Evolutionary conservation across 2,329 filamentous ascomycete genomes (phyloP).

Genomic region (Chaetomium olivaceum): DNA sequence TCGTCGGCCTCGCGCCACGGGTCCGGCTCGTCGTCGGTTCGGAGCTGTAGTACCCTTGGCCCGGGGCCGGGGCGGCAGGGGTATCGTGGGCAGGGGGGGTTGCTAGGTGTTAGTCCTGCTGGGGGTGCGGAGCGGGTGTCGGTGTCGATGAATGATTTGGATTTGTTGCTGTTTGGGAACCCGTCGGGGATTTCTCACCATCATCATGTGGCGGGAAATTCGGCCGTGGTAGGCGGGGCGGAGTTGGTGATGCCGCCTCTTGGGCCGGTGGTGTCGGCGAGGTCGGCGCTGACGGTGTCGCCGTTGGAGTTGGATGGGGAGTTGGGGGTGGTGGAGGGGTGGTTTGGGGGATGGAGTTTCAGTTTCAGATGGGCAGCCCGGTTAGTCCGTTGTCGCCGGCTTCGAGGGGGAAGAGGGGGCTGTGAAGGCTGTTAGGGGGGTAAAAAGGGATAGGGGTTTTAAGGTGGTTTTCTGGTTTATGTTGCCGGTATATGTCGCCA

Average conservation of each 20-base stretch:
- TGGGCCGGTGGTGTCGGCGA: not conserved
- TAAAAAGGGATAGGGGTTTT: not conserved
- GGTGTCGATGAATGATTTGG: slow-evolving; percentile 15
- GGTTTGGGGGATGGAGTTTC: slow-evolving; percentile 16
- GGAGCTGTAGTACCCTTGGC: not conserved
- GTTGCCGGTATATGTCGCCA: not conserved
- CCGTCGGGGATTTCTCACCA: not conserved
- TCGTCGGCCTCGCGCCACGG: not conserved
- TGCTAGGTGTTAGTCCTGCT: not conserved
- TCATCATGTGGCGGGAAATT: not conserved
- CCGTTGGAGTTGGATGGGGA: slow-evolving; percentile 9
- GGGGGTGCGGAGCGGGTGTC: not conserved
- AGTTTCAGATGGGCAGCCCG: slow-evolving; percentile 20
- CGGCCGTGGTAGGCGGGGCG: not conserved
- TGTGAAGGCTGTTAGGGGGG: not conserved
- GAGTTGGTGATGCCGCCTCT: not conserved
- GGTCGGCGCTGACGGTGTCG: slow-evolving; percentile 9
- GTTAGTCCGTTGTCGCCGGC: slow-evolving; percentile 24
- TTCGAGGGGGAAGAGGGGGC: slow-evolving; percentile 3
- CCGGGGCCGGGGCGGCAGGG: no score
- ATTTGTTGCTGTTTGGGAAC: slow-evolving; percentile 15
- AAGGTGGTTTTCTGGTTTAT: not conserved
- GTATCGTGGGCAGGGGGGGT: no score
- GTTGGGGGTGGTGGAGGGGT: not conserved
- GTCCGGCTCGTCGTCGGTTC: not conserved